Evolutionary conservation across 768 basidiomycete genomes (phyloP).

Genomic region (Pleurotus platypus): DNA sequence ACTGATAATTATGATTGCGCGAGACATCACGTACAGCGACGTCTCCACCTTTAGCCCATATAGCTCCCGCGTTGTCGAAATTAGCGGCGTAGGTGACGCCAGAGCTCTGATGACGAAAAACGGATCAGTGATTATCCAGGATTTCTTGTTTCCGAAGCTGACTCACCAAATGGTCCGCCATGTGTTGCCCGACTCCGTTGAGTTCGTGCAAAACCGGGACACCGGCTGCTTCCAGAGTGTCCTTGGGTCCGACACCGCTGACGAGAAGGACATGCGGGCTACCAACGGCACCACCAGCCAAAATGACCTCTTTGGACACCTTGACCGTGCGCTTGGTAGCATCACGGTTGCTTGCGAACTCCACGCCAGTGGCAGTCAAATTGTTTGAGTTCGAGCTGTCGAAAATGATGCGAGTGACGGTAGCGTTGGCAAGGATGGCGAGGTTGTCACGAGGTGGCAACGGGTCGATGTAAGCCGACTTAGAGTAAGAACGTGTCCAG

Average conservation of each 20-base stretch:
- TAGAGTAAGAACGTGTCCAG: constrained; percentile 64
- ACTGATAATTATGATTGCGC: not conserved
- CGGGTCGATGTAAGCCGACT: constrained; percentile 62
- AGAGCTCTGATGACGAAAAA: not conserved
- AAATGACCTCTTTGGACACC: constrained; percentile 60
- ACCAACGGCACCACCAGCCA: constrained; percentile 46
- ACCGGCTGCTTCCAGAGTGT: constrained; percentile 39
- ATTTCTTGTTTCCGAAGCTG: not conserved
- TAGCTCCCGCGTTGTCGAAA: constrained; percentile 3
- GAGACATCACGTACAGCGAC: not conserved
- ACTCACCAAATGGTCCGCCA: constrained; percentile 1
- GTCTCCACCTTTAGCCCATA: not conserved
- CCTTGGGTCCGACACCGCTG: constrained; percentile 52
- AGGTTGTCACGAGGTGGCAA: constrained; percentile 55
- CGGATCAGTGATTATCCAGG: not conserved
- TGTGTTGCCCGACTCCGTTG: constrained; percentile 28
- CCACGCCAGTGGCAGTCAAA: constrained; percentile 40
- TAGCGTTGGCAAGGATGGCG: constrained; percentile 51
- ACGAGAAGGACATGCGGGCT: constrained; percentile 46
- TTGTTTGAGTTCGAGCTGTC: constrained; percentile 22
- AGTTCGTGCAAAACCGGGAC: constrained; percentile 36
- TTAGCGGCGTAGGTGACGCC: constrained; percentile 4
- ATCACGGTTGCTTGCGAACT: constrained; percentile 37
- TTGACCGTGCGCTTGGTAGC: constrained; percentile 36
- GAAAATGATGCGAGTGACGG: constrained; percentile 51